A percentile compares a stretch with the other conserved stretches of the same genome.
phyloP scores from a whole-genome alignment of 2,329 filamentous ascomycete genomes.

The Allantophomopsis lycopodina region DNA sequence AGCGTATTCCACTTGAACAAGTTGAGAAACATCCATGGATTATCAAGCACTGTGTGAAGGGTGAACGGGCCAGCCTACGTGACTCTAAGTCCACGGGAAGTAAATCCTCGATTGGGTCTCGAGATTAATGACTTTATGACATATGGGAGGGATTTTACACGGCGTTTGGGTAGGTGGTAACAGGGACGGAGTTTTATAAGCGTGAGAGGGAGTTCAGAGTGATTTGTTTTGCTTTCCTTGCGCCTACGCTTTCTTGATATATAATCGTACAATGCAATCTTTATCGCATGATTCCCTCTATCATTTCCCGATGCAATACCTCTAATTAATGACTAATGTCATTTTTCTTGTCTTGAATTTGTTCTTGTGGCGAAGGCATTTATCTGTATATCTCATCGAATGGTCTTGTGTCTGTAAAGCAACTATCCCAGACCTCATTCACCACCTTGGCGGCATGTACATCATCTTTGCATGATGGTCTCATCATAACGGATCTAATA shows the following conservation, averaged over 20 bases:
- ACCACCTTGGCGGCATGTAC: slow-evolving; percentile 78
- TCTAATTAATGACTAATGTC: too few relatives aligned
- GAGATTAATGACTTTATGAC: slow-evolving; percentile 11
- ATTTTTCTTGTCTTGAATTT: too few relatives aligned
- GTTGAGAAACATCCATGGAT: slow-evolving; percentile 93
- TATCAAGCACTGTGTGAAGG: slow-evolving; percentile 66
- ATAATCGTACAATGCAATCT: slow-evolving; percentile 5
- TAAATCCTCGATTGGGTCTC: slow-evolving; percentile 9
- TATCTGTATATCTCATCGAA: slow-evolving; percentile 94
- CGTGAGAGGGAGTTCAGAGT: too few relatives aligned
- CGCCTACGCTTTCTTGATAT: slow-evolving; percentile 17
- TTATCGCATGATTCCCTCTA: not conserved
- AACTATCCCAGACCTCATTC: slow-evolving; percentile 98
- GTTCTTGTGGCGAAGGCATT: slow-evolving; percentile 6
- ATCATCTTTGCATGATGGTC: slow-evolving; percentile 73
- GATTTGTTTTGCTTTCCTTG: slow-evolving; percentile 11
- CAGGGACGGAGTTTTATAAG: too few relatives aligned
- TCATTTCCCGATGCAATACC: too few relatives aligned
- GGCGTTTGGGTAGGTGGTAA: too few relatives aligned
- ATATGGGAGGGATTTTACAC: too few relatives aligned
- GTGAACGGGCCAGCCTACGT: slow-evolving; percentile 22
- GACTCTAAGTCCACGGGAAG: slow-evolving; percentile 19
- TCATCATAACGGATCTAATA: slow-evolving; percentile 61
- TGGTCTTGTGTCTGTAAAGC: slow-evolving; percentile 83
- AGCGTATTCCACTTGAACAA: slow-evolving; percentile 79